Base-by-base conservation (phyloP, 768 basidiomycete species). In the Amanita rubescens region DNA sequence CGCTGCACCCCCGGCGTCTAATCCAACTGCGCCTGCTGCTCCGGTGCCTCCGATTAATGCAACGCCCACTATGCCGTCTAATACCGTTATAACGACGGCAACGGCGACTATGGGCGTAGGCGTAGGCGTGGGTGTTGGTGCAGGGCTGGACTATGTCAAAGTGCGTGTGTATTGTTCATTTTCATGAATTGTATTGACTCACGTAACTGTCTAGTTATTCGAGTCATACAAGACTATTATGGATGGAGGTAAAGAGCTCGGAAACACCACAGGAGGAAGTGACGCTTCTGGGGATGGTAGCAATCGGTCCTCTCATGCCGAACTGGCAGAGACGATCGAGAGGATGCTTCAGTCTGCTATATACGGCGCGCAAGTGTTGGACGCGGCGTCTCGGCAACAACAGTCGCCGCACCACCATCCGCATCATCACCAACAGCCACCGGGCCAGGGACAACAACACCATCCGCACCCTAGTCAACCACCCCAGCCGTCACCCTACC, bases 341-440 rank as follows among this genome's bases (percentile, higher is more conserved):
- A 62, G 66, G 38, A 75, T 76, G 74, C 42, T 75, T 46, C 72
- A 76, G 59, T 70, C 68, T 44, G 76, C 76, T 22, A 65, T 64
- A 17, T 67, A 69, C 39, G 75, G 72, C 3, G 68, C 69, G 57
- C 72, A 73, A 57, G 67, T 77, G 66, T 61, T 83, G n/a, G 75
- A 78, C 41, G 66, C 75, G n/a, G 67, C 68, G 0, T 42, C 22
- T 25, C 20, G 52, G 34, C 52, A 53, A 14, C 52, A 53, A 7
- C 22, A 44, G 2, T 38, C 41, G 49, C 49, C 39, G 22, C 49
- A 15, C 30, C 48, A 25, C 25, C 45, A 39, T 12, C 38, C 32
- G 42, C 46, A 51, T 46, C 9, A 19, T 32, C 19, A 14, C 34
- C 44, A 50, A 19, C 51, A 52, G 7, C 25, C 38, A 20, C 30